These are phyloP conservation scores for Rosellinia necatrix DNA, from an alignment of 2,329 filamentous ascomycete species.

Conservation along the genomic window DNA sequence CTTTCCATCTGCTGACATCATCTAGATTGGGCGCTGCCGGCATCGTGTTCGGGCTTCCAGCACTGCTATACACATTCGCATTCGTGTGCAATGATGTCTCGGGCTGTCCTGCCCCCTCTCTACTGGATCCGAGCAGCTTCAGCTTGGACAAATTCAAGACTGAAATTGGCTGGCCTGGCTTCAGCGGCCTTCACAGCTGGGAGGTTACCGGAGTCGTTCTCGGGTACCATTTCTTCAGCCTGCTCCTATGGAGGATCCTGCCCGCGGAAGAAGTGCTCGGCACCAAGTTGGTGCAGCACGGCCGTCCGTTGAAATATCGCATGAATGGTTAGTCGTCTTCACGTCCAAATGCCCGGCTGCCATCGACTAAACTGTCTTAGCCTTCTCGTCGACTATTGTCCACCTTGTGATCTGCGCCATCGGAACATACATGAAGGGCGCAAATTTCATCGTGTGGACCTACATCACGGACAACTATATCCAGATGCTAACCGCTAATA, in stretches of 20 bases:
- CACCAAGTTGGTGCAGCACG: constrained; percentile 70
- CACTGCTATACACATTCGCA: constrained; percentile 76
- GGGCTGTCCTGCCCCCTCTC: constrained; percentile 82
- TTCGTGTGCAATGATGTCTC: constrained; percentile 93
- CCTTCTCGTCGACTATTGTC: constrained; percentile 74
- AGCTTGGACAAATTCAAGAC: constrained; percentile 73
- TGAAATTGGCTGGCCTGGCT: constrained; percentile 84
- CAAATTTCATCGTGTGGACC: constrained; percentile 85
- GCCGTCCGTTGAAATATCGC: constrained; percentile 75
- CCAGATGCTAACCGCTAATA: constrained; percentile 81
- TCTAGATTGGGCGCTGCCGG: constrained; percentile 72
- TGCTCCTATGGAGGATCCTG: constrained; percentile 75
- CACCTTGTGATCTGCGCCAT: constrained; percentile 71
- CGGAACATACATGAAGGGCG: constrained; percentile 76
- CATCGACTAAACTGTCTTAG: constrained; percentile 49
- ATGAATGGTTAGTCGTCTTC: constrained; percentile 67
- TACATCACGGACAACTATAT: constrained; percentile 92
- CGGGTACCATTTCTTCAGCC: constrained; percentile 77
- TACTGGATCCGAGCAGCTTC: constrained; percentile 73
- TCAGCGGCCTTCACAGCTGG: constrained; percentile 71
- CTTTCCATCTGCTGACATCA: constrained; percentile 14
- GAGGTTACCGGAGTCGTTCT: constrained; percentile 70
- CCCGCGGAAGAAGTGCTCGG: constrained; percentile 76
- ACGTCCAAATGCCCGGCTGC: background rate
- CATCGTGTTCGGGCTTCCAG: constrained; percentile 80